Conservation (phyloP, 345 rosid genomes). For the Eucalyptus curtisii region DNA sequence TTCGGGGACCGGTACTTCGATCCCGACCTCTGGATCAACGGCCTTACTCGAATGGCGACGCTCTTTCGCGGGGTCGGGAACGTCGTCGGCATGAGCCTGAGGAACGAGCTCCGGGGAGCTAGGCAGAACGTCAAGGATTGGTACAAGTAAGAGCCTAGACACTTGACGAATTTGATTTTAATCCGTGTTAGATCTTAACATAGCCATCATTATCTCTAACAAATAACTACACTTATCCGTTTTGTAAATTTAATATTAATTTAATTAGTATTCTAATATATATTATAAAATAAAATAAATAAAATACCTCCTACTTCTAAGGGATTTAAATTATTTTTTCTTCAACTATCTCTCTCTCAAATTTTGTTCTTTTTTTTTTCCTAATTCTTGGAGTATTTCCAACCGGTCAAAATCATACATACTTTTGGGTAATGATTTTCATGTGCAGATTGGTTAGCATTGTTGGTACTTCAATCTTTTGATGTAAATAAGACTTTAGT, state of each 20-base stretch:
- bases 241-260: neutral
- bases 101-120: conserved; percentile 91
- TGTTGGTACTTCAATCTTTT: neutral
- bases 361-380: no score
- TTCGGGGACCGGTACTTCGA: conserved; percentile 76
- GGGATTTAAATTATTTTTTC: no score
- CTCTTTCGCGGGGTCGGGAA: conserved; percentile 47
- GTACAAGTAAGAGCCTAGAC: conserved; percentile 35
- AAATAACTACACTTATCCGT: neutral
- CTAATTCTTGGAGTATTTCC: neutral
- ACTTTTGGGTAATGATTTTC: neutral
- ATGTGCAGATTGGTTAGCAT: neutral
- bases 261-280: no score
- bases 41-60: conserved; percentile 58
- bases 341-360: neutral
- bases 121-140: conserved; percentile 69
- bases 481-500: neutral
- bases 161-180: neutral
- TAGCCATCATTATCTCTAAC: neutral
- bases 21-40: conserved; percentile 63
- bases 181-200: neutral
- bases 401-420: neutral
- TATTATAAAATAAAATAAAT: no score
- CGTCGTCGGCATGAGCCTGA: conserved; percentile 86
- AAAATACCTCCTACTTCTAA: no score